Conservation (phyloP, 73 alveolate genomes). For the Paramecium caudatum region DNA sequence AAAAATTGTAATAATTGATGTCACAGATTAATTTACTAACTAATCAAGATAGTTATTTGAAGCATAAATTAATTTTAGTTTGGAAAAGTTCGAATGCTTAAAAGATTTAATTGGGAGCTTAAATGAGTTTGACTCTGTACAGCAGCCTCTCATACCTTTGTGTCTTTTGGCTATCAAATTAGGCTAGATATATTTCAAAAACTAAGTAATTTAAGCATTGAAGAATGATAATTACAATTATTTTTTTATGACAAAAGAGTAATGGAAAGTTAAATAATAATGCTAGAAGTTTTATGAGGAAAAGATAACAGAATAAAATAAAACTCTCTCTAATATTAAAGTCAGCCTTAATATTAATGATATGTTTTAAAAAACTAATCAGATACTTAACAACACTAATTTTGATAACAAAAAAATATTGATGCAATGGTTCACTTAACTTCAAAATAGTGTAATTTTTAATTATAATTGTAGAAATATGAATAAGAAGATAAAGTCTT, state of each 20-base stretch:
- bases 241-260: background rate
- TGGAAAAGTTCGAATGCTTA: background rate
- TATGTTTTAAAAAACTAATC: background rate
- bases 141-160: background rate
- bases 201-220: background rate
- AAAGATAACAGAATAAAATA: background rate
- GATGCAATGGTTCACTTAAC: background rate
- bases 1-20: background rate
- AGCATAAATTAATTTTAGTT: background rate
- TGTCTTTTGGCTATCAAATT: background rate
- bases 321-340: background rate
- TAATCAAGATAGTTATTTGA: no score
- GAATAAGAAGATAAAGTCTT: background rate
- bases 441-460: background rate
- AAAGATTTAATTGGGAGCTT: background rate
- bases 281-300: no score
- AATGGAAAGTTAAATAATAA: background rate
- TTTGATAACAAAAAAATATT: background rate
- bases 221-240: background rate
- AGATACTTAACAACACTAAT: background rate
- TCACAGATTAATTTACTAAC: no score
- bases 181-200: background rate
- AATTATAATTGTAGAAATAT: background rate
- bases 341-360: background rate
- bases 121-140: background rate